Evolutionary conservation across 495 filamentous ascomycete genomes (phyloP).

Genomic region (Podospora australis): DNA sequence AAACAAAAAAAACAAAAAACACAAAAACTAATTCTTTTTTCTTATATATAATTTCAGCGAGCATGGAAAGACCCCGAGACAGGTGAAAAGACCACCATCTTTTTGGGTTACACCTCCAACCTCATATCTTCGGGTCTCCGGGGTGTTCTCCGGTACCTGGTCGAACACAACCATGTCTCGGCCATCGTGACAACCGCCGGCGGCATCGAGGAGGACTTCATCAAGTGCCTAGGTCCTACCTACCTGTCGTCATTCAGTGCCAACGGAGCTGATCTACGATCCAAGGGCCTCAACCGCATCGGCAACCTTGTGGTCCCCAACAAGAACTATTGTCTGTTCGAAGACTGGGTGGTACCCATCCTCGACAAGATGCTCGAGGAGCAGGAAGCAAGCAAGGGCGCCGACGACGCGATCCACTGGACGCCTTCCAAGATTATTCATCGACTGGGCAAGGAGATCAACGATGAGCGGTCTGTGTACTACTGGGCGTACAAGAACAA

Average conservation of each 20-base stretch:
- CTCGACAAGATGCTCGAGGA: constrained; percentile 86
- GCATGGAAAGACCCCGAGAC: constrained; percentile 70
- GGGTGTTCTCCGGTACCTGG: constrained; percentile 84
- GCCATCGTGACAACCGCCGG: constrained; percentile 92
- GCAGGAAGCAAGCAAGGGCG: constrained; percentile 68
- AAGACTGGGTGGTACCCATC: constrained; percentile 94
- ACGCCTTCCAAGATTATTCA: constrained; percentile 83
- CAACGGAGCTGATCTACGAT: constrained; percentile 64
- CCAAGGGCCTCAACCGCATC: constrained; percentile 86
- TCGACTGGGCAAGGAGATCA: constrained; percentile 84
- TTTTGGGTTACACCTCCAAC: constrained; percentile 95
- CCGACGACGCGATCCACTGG: constrained; percentile 73
- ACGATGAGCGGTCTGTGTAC: constrained; percentile 77
- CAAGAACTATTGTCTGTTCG: constrained; percentile 91
- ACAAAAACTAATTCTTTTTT: not conserved
- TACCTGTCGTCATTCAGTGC: constrained; percentile 83
- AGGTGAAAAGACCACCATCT: constrained; percentile 74
- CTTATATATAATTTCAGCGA: constrained; percentile 46
- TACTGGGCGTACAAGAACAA: constrained; percentile 93
- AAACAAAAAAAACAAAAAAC: not conserved
- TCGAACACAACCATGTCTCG: constrained; percentile 83
- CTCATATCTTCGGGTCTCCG: constrained; percentile 92
- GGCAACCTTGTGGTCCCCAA: constrained; percentile 97
- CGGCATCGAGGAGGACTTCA: constrained; percentile 95
- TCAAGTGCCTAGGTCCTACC: constrained; percentile 92